Evolutionary conservation across 169 alveolate species (phyloP).

Genomic region (Eimeria nieschulzi): DNA sequence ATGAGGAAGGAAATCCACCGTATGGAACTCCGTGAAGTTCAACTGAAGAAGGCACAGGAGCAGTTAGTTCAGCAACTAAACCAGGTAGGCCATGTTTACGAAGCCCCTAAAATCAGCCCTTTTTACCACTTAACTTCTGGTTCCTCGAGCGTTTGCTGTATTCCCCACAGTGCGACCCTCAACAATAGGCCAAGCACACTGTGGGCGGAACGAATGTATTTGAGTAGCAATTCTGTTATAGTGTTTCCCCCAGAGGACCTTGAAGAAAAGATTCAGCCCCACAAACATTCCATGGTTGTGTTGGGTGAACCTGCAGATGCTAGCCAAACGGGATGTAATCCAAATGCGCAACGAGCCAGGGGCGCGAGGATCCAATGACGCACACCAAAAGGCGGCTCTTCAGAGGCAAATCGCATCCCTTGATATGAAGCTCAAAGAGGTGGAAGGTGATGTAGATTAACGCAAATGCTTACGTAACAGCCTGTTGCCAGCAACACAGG

Average conservation of each 20-base stretch:
- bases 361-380: not conserved
- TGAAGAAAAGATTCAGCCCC: no score
- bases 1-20: slow-evolving; percentile 92
- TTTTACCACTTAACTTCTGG: no score
- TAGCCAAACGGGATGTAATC: slow-evolving; percentile 87
- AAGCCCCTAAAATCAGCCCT: no score
- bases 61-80: slow-evolving; percentile 89
- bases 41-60: slow-evolving; percentile 89
- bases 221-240: no score
- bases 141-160: no score
- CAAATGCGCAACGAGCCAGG: slow-evolving; percentile 85
- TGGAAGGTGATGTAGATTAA: slow-evolving; percentile 17
- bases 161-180: no score
- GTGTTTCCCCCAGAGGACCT: no score
- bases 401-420: slow-evolving; percentile 26
- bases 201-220: no score
- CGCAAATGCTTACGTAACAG: no score
- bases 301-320: not conserved
- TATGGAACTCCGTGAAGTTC: slow-evolving; percentile 90
- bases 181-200: no score
- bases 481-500: no score
- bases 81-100: slow-evolving; percentile 75
- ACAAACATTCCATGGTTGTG: no score
- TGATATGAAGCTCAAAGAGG: slow-evolving; percentile 21
- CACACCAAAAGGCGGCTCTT: slow-evolving; percentile 14